Evolutionary conservation across 495 filamentous ascomycete species (phyloP), one percentile per base, ranked within the genome.

Genomic region (Oidiodendron maius): DNA sequence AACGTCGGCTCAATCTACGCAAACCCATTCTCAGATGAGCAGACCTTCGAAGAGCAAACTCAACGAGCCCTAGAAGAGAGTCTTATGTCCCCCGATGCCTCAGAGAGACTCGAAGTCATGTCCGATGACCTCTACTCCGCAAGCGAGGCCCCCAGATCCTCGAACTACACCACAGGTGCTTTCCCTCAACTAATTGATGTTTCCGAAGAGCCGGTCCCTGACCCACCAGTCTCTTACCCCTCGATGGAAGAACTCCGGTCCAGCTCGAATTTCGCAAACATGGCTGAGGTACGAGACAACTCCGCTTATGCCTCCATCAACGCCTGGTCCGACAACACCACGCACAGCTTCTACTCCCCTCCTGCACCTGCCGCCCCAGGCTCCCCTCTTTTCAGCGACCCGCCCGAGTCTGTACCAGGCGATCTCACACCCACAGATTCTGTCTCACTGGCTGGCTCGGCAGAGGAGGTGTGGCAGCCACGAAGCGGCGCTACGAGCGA

Each of bases 1-100:
- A 64, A 70, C 21, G 47, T 57, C 17, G 67, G 75, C 11, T 64
- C 76, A n/a, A 57, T 75, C 20, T 69, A 73, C 24, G 68, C 74
- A 10, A 81, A 82, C 62, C 80, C 74, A 20, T 86, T 77, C 62
- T 68, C 61, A 46, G 86, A 78, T 56, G 79, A 79, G 64, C 61
- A 75, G 41, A 64, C 64, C 32, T 74, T 77, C 26, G 61, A 67
- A 32, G 63, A 71, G 23, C 54, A 72, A n/a, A 49, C 55, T 10
- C 51, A 60, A 42, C 48, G 46, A 36, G 52, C 51, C 17, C 46
- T 61, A 22, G 56, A 64, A 39, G 61, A 56, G n/a, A 71, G 71
- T 46, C 70, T 74, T 36, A 53, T 64, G 26, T 64, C 74, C 40
- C 72, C 74, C 3, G 57, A 60, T 34, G 30, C 40, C n/a, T 51